Base-by-base conservation (phyloP, 805 yeast species). In the Metschnikowia rubicola region DNA sequence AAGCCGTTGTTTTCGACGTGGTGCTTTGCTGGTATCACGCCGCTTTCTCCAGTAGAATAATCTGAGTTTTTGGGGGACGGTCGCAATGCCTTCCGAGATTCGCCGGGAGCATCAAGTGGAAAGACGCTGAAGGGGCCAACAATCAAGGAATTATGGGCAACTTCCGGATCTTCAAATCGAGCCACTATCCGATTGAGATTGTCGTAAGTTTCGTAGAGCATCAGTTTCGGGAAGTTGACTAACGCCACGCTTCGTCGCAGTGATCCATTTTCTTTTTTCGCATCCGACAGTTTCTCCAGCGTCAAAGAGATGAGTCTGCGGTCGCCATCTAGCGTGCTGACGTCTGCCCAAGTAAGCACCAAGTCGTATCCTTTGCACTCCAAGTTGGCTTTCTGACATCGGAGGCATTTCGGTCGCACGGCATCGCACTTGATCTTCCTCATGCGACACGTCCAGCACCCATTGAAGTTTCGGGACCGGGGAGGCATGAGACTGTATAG, bases 351-450 rank as follows among this genome's bases (percentile, higher is more conserved):
- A 13, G 75, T 73, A 30, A 80, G 61, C 34, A 69, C 71, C 46
- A 79, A 69, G 34, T 63, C 74, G 56, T 78, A 80, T 0, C 84
- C 83, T 13, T 63, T 67, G 63, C 84, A 80, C 9, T 61, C 60
- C 5, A 72, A 46, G 3, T 68, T 67, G 3, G 81, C 73, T 51
- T 70, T 75, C 35, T 48, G 55, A 60, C 84, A 79, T 44, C 82
- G 64, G 30, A 54, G 40, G 55, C 84, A 79, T 13, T 48, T 51
- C 2, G 83, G 83, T 44, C 65, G 64, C 4, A 60, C 51, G 10
- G 74, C 67, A 56, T 78, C 83, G 61, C 84, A 79, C 57, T 77
- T 77, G 53, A 79, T 77, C 52, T 77, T 78, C 26, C 83, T 63
- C 19, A 64, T 57, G 34, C 84, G 64, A 53, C 84, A 79, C 7